A percentile compares a stretch with the other conserved stretches of the same genome.
These are phyloP conservation scores for Alloteropsis semialata DNA, from an alignment of 176 grass and related monocot genomes.

Conservation along the genomic window DNA sequence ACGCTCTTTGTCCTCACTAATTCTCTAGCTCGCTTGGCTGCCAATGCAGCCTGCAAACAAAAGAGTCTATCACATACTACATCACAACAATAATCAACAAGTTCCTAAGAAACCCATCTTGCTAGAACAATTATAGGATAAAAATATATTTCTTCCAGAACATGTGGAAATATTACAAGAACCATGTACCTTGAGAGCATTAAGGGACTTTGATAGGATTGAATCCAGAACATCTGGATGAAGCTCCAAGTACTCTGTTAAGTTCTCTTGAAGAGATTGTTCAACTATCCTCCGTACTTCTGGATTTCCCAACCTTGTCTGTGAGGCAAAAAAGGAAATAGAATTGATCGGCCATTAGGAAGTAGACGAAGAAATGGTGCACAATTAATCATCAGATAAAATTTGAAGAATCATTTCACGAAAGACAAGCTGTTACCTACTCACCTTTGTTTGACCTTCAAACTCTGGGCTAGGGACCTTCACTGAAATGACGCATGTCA, in stretches of 20 bases:
- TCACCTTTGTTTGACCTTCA: constrained; percentile 99
- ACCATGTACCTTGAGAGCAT: constrained; percentile 84
- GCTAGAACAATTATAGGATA: constrained; percentile 14
- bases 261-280: constrained; percentile 86
- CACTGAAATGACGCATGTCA: constrained; percentile 87
- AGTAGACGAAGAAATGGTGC: not conserved
- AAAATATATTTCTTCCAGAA: not conserved
- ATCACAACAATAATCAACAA: constrained; percentile 17
- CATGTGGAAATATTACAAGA: constrained; percentile 12
- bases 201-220: constrained; percentile 86
- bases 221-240: constrained; percentile 82
- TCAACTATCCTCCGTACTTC: constrained; percentile 95
- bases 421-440: not conserved
- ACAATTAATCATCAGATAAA: constrained; percentile 4
- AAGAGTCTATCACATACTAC: constrained; percentile 28
- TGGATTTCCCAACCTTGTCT: constrained; percentile 98
- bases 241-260: constrained; percentile 91
- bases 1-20: constrained; percentile 92
- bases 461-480: constrained; percentile 97
- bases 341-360: not conserved
- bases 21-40: constrained; percentile 92
- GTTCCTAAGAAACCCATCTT: not conserved
- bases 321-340: constrained; percentile 22
- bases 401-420: not conserved
- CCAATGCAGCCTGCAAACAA: constrained; percentile 75